Evolutionary conservation across 495 filamentous ascomycete genomes (phyloP), one percentile per base, ranked within the genome.

Genomic region (Aspergillus cristatus): DNA sequence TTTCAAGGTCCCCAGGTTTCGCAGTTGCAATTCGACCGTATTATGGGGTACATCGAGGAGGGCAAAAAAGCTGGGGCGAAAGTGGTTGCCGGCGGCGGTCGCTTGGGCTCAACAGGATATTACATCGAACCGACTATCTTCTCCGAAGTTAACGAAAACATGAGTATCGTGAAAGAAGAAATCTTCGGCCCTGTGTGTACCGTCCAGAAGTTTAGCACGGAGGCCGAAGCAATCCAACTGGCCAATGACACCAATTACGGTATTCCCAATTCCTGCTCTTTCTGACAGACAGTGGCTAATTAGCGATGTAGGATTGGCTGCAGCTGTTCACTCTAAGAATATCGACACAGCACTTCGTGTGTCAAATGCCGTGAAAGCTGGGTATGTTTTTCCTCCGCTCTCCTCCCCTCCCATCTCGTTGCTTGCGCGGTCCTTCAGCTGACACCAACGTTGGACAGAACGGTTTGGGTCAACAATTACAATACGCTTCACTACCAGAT

Each of bases 121-220:
- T 97, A 95, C 73, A 96, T 97, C 65, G 74, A 95, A 75, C 90
- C 90, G 18, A 97, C 90, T 50, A 87, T 97, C 63, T 96, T 97
- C 80, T 82, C 79, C 60, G 78, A 90, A 59, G 90, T 96, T 40
- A 80, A 69, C 32, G 62, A 75, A 42, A 75, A 94, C 61, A 96
- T 97, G 90, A 94, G 94, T 81, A 95, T 97, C 62, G 84, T 90
- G 75, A 80, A 91, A 69, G 90, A 97, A 68, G 90, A 97, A 70
- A 96, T 97, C 65, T 97, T 97, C 65, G 90, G 90, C 37, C 90
- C 90, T 37, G 90, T 97, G 42, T 85, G 86, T 66, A 79, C 83
- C 37, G 84, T 97, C 50, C 76, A 86, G 67, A 97, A 96, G 69
- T 97, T 97, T 76, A 82, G 81, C 68, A 80, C 76, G 46, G 80